Evolutionary conservation across 179 eudicot species (phyloP), one percentile per base, ranked within the genome.

Genomic region (Heliamphora pulchella): DNA sequence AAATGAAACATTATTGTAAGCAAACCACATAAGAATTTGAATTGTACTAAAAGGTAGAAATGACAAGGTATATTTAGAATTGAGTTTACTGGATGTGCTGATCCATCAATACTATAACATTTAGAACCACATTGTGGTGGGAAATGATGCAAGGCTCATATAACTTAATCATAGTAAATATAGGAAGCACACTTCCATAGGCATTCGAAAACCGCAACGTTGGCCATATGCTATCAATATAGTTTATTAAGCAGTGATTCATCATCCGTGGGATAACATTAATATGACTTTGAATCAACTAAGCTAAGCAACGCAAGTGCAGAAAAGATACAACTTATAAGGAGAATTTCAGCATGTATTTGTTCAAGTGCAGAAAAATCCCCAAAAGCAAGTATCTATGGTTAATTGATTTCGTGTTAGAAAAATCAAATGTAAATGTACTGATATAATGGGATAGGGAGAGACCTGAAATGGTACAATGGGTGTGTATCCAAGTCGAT

Each of bases 401-500:
- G 17, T 73, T 10, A 22, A 20, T 18, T 20, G 44, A 73, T 73
- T 31, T 31, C 31, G 31, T 31, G 31, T 20, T 61, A 73, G 58
- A 22, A 3, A 31, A 67, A 14, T 17, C 55, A 47, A 74, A 55
- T 1, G 20, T 46, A 22, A 73, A 55, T 11, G 66, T 22, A 53
- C 50, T 18, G 39, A 44, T 65, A 14, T 67, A 3, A 70, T 59
- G 46, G 74, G 67, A 61, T 48, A 79, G 70, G 74, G 47, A 63
- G 57, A 79, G 13, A 96, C 99, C 98, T 96, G 91, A 63, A 96
- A 92, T 18, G 96, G 84, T 80, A 94, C 96, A 76, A 94, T 88
- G 13, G 99, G 99, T 76, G 96, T 83, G 85, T 96, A 96, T 84
- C 99, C 99, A 83, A 96, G 91, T n/a, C 83, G 92, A 57, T 96